Evolutionary conservation across 2,329 filamentous ascomycete species (phyloP), one percentile per base, ranked within the genome.

Genomic region (Hymenoscyphus scutula): DNA sequence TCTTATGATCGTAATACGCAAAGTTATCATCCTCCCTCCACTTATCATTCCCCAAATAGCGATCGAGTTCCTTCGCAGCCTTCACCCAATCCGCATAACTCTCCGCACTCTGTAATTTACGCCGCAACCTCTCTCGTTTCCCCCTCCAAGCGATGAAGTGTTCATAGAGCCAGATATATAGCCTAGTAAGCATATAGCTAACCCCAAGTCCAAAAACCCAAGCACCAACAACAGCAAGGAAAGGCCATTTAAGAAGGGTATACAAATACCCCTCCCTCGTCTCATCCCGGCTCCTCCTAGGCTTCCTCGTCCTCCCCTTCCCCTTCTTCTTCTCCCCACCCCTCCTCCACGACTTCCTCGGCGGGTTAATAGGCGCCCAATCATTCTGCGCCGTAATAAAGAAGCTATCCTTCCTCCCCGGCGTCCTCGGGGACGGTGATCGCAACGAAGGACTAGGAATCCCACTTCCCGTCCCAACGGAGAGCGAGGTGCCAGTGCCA

Each of bases 221-320:
- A 11, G 87, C 85, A 55, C 89, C 82, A 2, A 97, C 92, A 48
- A 90, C 83, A 37, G 92, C 76, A 37, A 99, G 81, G 68, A 99
- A 84, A 1, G 95, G 95, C 89, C 93, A 98, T 76, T 98, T 97
- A 58, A 96, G 81, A 53, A 99, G 75, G 1, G 85, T 86, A 75
- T 99, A 99, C 11, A 97, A 82, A 73, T 95, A 91, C 23, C 95
- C 95, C 78, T 99, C 95, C 68, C 95, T 83, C 1, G 94, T 98
- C 80, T 99, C 95, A 74, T 99, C 95, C 72, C 87, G 91, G 67
- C 85, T 89, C 62, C 89, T 56, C 48, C 65, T 65, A 17, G 65
- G 61, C 53, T 64, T 69, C 53, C 61, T 65, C 45, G 38, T n/a
- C 38, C 65, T 45, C 76, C 76, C 65, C 76, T 78, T 65, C 77